Percentiles rank a stretch among this genome's conserved stretches.
phyloP scores from a whole-genome alignment of 2,329 filamentous ascomycete species.

The Lachnellula willkommii region DNA sequence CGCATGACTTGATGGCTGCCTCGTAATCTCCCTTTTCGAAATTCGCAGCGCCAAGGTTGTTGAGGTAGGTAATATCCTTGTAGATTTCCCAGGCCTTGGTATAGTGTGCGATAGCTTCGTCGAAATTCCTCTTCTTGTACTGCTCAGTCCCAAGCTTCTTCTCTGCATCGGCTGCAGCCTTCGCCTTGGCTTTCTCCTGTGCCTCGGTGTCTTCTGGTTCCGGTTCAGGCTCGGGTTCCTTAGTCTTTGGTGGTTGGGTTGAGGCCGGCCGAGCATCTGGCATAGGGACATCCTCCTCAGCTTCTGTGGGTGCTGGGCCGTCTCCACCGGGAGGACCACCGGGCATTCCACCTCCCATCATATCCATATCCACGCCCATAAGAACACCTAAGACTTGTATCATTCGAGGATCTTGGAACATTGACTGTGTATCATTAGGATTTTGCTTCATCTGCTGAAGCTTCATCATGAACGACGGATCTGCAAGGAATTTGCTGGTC shows the following conservation, averaged over 20 bases:
- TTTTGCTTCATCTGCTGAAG: conserved; percentile 76
- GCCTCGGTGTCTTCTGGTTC: conserved; percentile 77
- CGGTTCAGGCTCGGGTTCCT: conserved; percentile 53
- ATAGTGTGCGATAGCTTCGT: conserved; percentile 92
- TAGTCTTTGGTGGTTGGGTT: conserved; percentile 37
- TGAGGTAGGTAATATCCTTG: conserved; percentile 97
- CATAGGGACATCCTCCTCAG: conserved; percentile 73
- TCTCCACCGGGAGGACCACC: conserved; percentile 43
- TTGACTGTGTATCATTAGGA: conserved; percentile 69
- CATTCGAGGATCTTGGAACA: conserved; percentile 87
- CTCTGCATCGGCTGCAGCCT: conserved; percentile 88
- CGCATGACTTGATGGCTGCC: conserved; percentile 78
- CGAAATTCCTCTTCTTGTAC: conserved; percentile 98
- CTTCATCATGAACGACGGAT: conserved; percentile 85
- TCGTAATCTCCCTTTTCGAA: conserved; percentile 96
- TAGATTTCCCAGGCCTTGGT: conserved; percentile 86
- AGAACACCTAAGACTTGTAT: conserved; percentile 90
- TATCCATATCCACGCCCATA: conserved; percentile 87
- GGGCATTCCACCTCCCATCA: conserved; percentile 35
- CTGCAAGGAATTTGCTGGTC: conserved; percentile 74
- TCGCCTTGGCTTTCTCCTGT: conserved; percentile 78
- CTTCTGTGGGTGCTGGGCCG: conserved; percentile 38
- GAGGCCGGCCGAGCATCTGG: conserved; percentile 54
- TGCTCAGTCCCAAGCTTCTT: conserved; percentile 90
- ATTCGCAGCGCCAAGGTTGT: conserved; percentile 88